Conservation (phyloP, 1,139 yeast species). For the Kodamaea anthophila region DNA sequence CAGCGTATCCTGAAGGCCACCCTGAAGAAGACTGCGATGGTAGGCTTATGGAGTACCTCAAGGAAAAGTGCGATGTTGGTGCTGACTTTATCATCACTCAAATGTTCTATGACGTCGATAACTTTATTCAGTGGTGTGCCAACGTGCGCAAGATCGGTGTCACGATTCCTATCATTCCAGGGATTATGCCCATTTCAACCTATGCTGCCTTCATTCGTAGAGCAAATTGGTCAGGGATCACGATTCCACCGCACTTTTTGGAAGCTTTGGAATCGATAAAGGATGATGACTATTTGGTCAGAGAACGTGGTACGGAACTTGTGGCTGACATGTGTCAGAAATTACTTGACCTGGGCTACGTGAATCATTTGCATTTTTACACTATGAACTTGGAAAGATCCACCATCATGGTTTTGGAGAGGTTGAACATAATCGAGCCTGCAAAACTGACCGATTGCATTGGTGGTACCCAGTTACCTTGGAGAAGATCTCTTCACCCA, state of each 20-base stretch:
- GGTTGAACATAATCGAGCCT: constrained; percentile 51
- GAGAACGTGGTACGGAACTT: constrained; percentile 80
- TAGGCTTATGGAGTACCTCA: constrained; percentile 56
- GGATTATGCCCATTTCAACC: constrained; percentile 96
- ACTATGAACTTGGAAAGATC: constrained; percentile 95
- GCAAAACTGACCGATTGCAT: constrained; percentile 23
- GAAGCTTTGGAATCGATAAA: constrained; percentile 73
- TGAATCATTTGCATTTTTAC: constrained; percentile 87
- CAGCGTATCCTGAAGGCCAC: constrained; percentile 73
- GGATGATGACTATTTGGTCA: constrained; percentile 83
- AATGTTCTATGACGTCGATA: constrained; percentile 84
- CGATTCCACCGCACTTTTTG: constrained; percentile 69
- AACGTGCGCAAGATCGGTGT: constrained; percentile 71
- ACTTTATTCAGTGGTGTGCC: constrained; percentile 76
- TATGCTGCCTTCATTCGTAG: constrained; percentile 89
- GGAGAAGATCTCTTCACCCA: constrained; percentile 87
- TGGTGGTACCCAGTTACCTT: constrained; percentile 50
- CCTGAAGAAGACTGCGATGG: constrained; percentile 72
- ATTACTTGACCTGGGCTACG: constrained; percentile 62
- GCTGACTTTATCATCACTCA: constrained; percentile 92
- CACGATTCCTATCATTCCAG: constrained; percentile 86
- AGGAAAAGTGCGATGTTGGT: constrained; percentile 88
- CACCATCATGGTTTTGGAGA: constrained; percentile 81
- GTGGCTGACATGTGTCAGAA: constrained; percentile 79
- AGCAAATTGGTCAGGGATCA: constrained; percentile 88